A percentile compares a stretch with the other conserved stretches of the same genome.
These are phyloP conservation scores for Pulveroboletus sp. DNA, from an alignment of 768 basidiomycete genomes.

Conservation along the genomic window DNA sequence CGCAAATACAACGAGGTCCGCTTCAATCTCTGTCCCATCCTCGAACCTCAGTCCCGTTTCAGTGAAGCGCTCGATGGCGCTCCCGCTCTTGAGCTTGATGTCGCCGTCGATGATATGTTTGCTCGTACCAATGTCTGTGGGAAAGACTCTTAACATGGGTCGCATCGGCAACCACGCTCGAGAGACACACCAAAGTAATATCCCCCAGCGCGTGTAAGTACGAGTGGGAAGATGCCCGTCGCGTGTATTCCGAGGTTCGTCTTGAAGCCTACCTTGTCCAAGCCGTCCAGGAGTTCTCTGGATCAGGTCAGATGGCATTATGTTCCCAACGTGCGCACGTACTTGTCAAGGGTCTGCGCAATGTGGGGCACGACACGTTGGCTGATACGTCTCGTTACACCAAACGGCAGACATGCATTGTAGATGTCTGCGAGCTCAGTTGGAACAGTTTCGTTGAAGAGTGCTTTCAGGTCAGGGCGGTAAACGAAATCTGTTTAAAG, in stretches of 20 bases:
- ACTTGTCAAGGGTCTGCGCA: constrained; percentile 29
- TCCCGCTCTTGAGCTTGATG: constrained; percentile 50
- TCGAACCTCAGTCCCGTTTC: constrained; percentile 28
- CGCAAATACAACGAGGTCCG: constrained; percentile 33
- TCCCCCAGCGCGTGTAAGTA: constrained; percentile 33
- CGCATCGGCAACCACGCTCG: too few species aligned
- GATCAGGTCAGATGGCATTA: neutral
- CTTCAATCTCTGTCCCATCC: constrained; percentile 30
- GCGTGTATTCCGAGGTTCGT: constrained; percentile 33
- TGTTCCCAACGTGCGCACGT: neutral
- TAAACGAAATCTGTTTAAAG: neutral
- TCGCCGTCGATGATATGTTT: constrained; percentile 43
- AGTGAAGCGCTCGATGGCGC: constrained; percentile 30
- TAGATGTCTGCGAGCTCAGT: constrained; percentile 22
- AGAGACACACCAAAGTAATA: constrained; percentile 36
- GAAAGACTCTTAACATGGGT: neutral
- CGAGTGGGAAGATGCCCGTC: constrained; percentile 31
- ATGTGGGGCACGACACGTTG: constrained; percentile 16
- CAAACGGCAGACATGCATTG: constrained; percentile 14
- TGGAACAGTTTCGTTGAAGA: constrained; percentile 20
- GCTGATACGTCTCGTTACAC: constrained; percentile 12
- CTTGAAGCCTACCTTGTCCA: constrained; percentile 38
- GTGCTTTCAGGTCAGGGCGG: neutral
- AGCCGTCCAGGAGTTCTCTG: constrained; percentile 37
- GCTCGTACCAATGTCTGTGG: constrained; percentile 39